These are phyloP conservation scores for Glarea lozoyensis DNA, from an alignment of 495 filamentous ascomycete species.

Conservation along the genomic window DNA sequence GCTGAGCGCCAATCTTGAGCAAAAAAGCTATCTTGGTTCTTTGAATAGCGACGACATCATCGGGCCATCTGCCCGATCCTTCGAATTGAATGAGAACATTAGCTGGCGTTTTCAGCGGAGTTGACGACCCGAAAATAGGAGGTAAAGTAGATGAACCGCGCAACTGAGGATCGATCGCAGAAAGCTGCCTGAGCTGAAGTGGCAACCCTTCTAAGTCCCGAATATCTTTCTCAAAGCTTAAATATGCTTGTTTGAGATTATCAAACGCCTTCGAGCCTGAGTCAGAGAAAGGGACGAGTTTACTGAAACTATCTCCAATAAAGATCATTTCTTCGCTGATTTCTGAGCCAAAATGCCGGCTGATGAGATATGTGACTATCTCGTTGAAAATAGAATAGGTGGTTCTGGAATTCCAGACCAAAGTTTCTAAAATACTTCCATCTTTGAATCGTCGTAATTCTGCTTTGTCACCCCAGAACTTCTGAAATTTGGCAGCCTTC, in stretches of 20 bases:
- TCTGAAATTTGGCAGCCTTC: conserved; percentile 55
- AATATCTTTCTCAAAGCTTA: conserved; percentile 61
- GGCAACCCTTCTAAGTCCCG: conserved; percentile 70
- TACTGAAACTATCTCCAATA: conserved; percentile 43
- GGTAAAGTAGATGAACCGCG: conserved; percentile 59
- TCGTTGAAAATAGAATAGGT: conserved; percentile 62
- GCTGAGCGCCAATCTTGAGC: conserved; percentile 63
- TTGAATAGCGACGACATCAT: conserved; percentile 82
- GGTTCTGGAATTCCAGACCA: conserved; percentile 69
- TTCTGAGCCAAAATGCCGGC: conserved; percentile 48
- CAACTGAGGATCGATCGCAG: conserved; percentile 58
- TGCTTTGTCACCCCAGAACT: conserved; percentile 68
- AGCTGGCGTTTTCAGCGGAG: conserved; percentile 36
- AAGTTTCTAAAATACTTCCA: conserved; percentile 63
- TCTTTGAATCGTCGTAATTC: conserved; percentile 69
- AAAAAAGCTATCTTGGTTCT: conserved; percentile 90
- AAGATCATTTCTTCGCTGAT: conserved; percentile 44
- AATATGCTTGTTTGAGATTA: conserved; percentile 47
- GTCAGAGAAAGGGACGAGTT: conserved; percentile 27
- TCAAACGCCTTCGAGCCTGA: conserved; percentile 38
- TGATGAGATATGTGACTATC: conserved; percentile 66
- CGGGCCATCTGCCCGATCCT: conserved; percentile 87
- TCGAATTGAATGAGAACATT: conserved; percentile 85
- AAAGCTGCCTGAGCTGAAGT: conserved; percentile 68
- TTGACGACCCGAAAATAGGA: conserved; percentile 27